Conservation (phyloP, 768 basidiomycete species). For the Boletus tomentosulus region DNA sequence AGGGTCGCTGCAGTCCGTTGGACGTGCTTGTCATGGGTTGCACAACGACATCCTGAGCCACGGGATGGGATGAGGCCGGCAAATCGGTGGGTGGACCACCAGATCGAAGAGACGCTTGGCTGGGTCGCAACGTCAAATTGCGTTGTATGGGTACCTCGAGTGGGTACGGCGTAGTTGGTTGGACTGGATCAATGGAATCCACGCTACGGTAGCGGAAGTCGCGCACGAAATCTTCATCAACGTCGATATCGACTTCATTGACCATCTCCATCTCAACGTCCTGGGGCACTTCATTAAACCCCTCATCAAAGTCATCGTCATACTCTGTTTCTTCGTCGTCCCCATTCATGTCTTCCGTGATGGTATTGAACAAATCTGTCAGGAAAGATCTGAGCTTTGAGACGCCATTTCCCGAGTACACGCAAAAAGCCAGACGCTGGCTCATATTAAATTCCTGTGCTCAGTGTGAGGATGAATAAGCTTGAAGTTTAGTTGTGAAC, state of each 20-base stretch:
- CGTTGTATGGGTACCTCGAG: conserved; percentile 30
- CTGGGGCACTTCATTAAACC: conserved; percentile 28
- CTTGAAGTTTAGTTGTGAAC: conserved; percentile 23
- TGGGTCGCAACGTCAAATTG: conserved; percentile 23
- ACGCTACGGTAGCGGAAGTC: conserved; percentile 28
- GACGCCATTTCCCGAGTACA: conserved; percentile 92
- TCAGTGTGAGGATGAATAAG: conserved; percentile 1
- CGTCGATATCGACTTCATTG: conserved; percentile 39
- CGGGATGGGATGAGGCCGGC: conserved; percentile 4
- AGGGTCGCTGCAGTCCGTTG: conserved; percentile 36
- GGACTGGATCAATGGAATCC: conserved; percentile 13
- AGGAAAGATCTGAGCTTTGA: conserved; percentile 76
- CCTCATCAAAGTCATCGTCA: conserved; percentile 42
- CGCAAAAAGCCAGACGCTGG: conserved; percentile 90
- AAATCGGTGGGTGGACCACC: conserved; percentile 1
- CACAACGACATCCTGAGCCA: conserved; percentile 26
- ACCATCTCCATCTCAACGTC: conserved; percentile 33
- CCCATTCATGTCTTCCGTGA: conserved; percentile 64
- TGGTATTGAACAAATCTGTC: conserved; percentile 68
- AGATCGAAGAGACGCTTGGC: conserved; percentile 11
- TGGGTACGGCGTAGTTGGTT: conserved; percentile 10
- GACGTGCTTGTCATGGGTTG: conserved; percentile 34
- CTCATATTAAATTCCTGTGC: conserved; percentile 84
- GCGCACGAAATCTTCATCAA: conserved; percentile 42
- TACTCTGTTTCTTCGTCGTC: conserved; percentile 66